A percentile compares a stretch with the other conserved stretches of the same genome.
phyloP scores from a whole-genome alignment of 169 alveolate species.

The Cryptosporidium felis region DNA sequence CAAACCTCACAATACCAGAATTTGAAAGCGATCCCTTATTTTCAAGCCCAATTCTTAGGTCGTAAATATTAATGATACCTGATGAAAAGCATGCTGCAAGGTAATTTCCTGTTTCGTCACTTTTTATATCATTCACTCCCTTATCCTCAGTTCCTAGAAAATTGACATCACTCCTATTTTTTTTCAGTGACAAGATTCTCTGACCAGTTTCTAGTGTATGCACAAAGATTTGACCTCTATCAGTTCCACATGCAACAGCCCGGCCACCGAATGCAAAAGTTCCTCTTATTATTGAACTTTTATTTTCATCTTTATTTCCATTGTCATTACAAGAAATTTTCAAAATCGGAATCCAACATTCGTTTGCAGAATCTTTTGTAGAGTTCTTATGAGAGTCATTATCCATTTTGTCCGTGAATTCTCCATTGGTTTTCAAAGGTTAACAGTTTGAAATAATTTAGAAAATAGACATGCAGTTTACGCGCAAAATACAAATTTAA shows the following conservation, averaged over 20 bases:
- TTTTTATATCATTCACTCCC: constrained; percentile 44
- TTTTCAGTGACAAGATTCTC: constrained; percentile 15
- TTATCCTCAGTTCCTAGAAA: not conserved
- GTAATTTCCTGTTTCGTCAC: constrained; percentile 36
- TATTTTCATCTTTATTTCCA: not conserved
- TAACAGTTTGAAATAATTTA: not conserved
- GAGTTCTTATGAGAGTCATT: not conserved
- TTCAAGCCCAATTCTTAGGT: not conserved
- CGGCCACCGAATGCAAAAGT: not conserved
- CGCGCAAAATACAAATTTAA: no score
- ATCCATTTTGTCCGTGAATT: not conserved
- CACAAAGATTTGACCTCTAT: constrained; percentile 24
- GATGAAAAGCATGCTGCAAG: constrained; percentile 29
- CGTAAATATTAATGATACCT: constrained; percentile 16
- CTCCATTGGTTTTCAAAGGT: not conserved
- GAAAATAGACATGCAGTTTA: not conserved
- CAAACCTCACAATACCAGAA: not conserved
- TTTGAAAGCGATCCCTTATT: not conserved
- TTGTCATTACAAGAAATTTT: not conserved
- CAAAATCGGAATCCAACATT: constrained; percentile 16
- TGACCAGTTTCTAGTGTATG: constrained; percentile 38
- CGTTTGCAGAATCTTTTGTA: no score
- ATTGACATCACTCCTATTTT: not conserved
- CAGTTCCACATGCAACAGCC: constrained; percentile 52
- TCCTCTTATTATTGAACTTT: constrained; percentile 43